Conservation (phyloP, 768 basidiomycete genomes). For the Austroboletus eburneus region DNA sequence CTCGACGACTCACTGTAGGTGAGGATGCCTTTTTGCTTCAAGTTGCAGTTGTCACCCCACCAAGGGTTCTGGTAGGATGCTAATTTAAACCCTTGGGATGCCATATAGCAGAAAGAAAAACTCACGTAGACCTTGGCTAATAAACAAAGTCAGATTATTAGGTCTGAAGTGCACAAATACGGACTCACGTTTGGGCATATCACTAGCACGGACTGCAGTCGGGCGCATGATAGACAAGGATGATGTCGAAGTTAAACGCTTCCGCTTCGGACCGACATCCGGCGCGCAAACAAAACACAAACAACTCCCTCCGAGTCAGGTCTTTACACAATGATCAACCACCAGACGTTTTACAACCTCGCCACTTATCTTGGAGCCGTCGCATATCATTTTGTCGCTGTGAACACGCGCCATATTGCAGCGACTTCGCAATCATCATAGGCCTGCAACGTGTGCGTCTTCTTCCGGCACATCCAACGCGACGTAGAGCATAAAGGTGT, state of each 20-base stretch:
- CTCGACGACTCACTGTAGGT: slow-evolving; percentile 65
- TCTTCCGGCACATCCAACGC: no score
- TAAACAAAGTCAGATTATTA: slow-evolving; percentile 5
- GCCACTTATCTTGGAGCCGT: slow-evolving; percentile 90
- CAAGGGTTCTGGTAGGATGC: slow-evolving; percentile 62
- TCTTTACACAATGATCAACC: slow-evolving; percentile 68
- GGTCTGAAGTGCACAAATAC: background rate
- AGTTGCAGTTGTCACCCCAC: slow-evolving; percentile 80
- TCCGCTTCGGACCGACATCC: slow-evolving; percentile 31
- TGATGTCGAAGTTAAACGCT: background rate
- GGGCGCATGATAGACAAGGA: slow-evolving; percentile 42
- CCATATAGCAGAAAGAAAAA: slow-evolving; percentile 16
- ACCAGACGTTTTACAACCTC: slow-evolving; percentile 74
- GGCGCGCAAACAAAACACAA: slow-evolving; percentile 31
- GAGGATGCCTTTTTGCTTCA: slow-evolving; percentile 76
- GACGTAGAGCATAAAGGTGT: no score
- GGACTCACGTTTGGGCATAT: slow-evolving; percentile 81
- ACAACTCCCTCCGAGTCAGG: slow-evolving; percentile 15
- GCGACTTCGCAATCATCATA: no score
- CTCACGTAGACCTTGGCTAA: slow-evolving; percentile 82
- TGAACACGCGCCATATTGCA: no score
- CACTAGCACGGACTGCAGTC: slow-evolving; percentile 53
- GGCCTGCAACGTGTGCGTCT: no score
- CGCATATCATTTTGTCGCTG: no score
- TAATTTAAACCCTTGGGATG: background rate